Base-by-base conservation (phyloP, 2,329 filamentous ascomycete species). In the Lachnellula hyalina region DNA sequence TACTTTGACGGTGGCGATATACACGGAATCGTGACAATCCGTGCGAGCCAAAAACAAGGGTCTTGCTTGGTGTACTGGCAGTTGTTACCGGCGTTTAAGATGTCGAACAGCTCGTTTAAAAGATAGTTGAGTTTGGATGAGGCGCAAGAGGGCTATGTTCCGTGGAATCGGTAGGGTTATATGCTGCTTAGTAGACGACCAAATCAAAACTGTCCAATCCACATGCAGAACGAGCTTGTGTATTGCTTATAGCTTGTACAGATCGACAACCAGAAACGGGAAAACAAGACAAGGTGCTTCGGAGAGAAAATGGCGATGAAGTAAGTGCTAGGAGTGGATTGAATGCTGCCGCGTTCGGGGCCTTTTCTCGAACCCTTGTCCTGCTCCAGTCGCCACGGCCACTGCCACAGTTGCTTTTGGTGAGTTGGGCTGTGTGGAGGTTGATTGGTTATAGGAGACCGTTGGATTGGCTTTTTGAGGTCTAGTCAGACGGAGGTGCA, bases 351-450 rank as follows among this genome's bases (percentile, higher is more conserved):
- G 40, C 41, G 14, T 25, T 47, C 52, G 52, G 47, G 52, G 56
- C 49, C 54, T 52, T 55, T 51, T 36, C 12, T n/a, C 15, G 19
- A 46, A 54, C 19, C 52, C 52, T 50, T 45, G 52, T 46, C 17
- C 44, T 28, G 52, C 40, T 54, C 32, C 25, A 23, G 52, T 46
- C 54, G 49, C 57, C 50, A 56, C 47, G 54, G 48, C 57, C 50
- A 56, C 48, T 59, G 53, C 57, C 42, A 60, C 51, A 53, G 47
- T 59, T 53, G 55, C 51, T 55, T 56, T 53, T 51, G 7, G 19
- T 23, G 42, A 19, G 48, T 19, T n/a, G 38, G 11, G 21, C 28
- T 11, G 42, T 42, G 15, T 34, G 12, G 4, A 34, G 44, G 19
- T 7, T 62, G 60, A 62, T 62, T 62, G 60, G 60, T 21, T 46